phyloP scores from a whole-genome alignment of 257 asterid species.

The Agastache rugosa region DNA sequence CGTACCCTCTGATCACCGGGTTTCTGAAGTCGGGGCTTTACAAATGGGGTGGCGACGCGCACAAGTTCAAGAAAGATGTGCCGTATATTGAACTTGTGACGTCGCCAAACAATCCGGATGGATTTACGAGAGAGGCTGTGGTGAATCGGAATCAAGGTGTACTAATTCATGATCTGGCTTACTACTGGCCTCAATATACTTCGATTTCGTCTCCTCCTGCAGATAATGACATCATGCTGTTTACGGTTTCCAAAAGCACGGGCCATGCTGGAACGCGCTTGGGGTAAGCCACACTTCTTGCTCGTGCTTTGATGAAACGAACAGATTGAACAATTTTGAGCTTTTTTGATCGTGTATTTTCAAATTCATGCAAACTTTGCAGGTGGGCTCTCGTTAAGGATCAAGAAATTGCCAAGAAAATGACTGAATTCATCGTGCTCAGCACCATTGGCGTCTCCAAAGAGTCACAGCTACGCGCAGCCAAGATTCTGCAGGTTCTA shows the following conservation, averaged over 20 bases:
- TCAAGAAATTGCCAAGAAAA: slow-evolving; percentile 69
- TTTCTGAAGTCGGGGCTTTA: slow-evolving; percentile 84
- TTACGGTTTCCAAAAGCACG: slow-evolving; percentile 89
- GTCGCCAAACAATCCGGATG: slow-evolving; percentile 96
- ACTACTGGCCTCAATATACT: slow-evolving; percentile 95
- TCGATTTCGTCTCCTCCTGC: slow-evolving; percentile 70
- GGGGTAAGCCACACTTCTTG: slow-evolving; percentile 55
- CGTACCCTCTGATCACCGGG: slow-evolving; percentile 80
- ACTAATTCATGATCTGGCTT: slow-evolving; percentile 82
- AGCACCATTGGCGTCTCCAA: slow-evolving; percentile 91
- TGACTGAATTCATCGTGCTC: slow-evolving; percentile 77
- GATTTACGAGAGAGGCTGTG: slow-evolving; percentile 68
- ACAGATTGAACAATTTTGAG: too few species aligned
- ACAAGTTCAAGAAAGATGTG: slow-evolving; percentile 49
- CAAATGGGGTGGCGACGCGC: slow-evolving; percentile 89
- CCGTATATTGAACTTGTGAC: slow-evolving; percentile 91
- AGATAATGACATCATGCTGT: slow-evolving; percentile 88
- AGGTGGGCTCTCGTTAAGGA: slow-evolving; percentile 97
- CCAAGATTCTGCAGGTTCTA: slow-evolving; percentile 70
- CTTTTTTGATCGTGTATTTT: too few species aligned
- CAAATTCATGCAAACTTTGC: slow-evolving; percentile 24
- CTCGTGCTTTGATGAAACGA: background rate
- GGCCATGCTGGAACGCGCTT: slow-evolving; percentile 94
- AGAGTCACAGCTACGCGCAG: slow-evolving; percentile 90
- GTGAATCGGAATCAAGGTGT: slow-evolving; percentile 65